Evolutionary conservation across 371 early-diverging fungal species (phyloP), one percentile per base, ranked within the genome.

Genomic region (Apophysomyces variabilis): DNA sequence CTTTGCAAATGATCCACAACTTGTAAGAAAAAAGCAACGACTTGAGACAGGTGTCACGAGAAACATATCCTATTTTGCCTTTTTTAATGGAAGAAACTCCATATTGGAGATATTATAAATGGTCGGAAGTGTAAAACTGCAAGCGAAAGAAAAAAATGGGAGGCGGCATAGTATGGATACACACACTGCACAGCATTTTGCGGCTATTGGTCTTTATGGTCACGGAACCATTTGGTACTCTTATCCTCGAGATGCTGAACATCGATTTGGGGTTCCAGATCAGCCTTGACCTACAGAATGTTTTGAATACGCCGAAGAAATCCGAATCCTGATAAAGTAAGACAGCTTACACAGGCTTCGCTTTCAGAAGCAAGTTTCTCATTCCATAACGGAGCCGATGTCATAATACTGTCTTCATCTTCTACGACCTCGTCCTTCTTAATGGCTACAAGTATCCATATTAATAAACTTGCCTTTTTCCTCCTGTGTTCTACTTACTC

Each of bases 301-400:
- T 1, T 41, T 26, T 26, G 32, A 41, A 41, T 41, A 13, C 5
- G 21, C 21, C 21, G 54, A 50, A 21, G 21, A n/a, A 18, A 21
- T 21, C 7, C 21, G 21, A 50, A 9, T 21, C 1, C 6, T 16
- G 16, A 47, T 7, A n/a, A 47, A 47, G 4, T n/a, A 47, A 16
- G 39, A 61, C 14, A 39, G 21, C 62, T 16, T 62, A 62, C 62
- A 26, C 46, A 44, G 4, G 37, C 37, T 61, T 69, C 69, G 32
- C 69, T 69, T 11, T 69, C 69, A 7, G 69, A 60, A n/a, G 69
- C 69, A 8, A 59, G 13, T 18, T 69, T 64, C 65, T 64, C 65
- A 39, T 69, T 54, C 69, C 69, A 69, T 13, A 47, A 37, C n/a
- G 69, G 69, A 3, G 69, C 69, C 6, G 65, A 61, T 12, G 69